Base-by-base conservation (phyloP, 2,329 filamentous ascomycete genomes). In the Epichloe aotearoae region DNA sequence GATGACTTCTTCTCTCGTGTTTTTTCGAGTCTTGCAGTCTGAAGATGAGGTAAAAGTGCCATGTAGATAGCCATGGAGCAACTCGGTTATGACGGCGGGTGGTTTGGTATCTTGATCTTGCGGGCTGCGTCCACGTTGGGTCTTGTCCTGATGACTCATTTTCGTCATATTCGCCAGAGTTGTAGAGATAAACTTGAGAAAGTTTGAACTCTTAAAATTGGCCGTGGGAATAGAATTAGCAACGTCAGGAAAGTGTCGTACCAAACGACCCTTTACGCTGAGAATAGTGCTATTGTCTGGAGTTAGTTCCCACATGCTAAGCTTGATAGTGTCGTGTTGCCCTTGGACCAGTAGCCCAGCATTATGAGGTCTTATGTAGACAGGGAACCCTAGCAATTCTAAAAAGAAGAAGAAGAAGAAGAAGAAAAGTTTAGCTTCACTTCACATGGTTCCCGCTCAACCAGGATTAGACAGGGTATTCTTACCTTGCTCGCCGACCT, bases 11-110 rank as follows among this genome's bases (percentile, higher is more conserved):
- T 82, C 76, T 3, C 75, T 70, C 0, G 73, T 75, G 33, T 72
- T 63, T 50, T 81, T 82, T 46, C 26, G 26, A 30, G 26, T 30
- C 26, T 30, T 30, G 3, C 26, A 4, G 26, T 3, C 26, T 10
- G 26, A 10, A 30, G 26, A 30, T 30, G 26, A 30, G 26, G 26
- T 10, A 10, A 30, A 30, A 30, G 26, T 73, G 3, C 70, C 19
- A 42, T 52, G 8, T 4, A 78, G 50, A 15, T 74, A 61, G 0
- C 65, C 64, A 1, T 56, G 41, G 6, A 71, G 64, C 34, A 76
- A 65, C 38, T 79, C 70, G 0, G 73, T 79, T 0, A 82, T 68
- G 33, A 79, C 59, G 8, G 59, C 64, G 0, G 78, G 77, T 49
- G 75, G 50, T 0, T 61, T 61, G 0, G 74, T 74, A 33, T 45